phyloP scores from a whole-genome alignment of 2,329 filamentous ascomycete species.

The Aspergillus sclerotialis region DNA sequence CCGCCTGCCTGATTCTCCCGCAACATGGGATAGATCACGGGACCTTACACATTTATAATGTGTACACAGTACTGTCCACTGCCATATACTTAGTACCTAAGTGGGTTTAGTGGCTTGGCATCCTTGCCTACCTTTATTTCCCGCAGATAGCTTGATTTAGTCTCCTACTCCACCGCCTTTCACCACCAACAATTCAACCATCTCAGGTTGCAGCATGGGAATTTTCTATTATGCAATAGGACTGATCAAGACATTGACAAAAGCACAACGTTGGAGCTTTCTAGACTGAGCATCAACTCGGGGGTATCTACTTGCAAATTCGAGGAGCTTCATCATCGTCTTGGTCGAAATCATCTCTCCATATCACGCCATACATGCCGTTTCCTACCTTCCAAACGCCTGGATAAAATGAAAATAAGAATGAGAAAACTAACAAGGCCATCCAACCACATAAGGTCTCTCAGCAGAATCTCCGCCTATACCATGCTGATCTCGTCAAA shows the following conservation, averaged over 20 bases:
- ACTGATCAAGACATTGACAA: conserved; percentile 10
- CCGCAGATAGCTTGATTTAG: too few relatives aligned
- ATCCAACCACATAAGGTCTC: conserved; percentile 7
- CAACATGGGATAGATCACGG: too few relatives aligned
- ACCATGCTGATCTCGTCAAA: conserved; percentile 21
- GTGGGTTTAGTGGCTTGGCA: too few relatives aligned
- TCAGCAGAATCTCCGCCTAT: conserved; percentile 20
- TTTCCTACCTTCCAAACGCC: conserved; percentile 32
- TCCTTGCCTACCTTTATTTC: too few relatives aligned
- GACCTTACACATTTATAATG: too few relatives aligned
- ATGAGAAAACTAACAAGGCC: conserved; percentile 6
- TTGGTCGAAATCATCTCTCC: conserved; percentile 30
- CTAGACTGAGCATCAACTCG: conserved; percentile 44
- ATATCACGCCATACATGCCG: conserved; percentile 34
- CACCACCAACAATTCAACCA: too few relatives aligned
- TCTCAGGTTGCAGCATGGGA: too few relatives aligned
- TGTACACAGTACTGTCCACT: too few relatives aligned
- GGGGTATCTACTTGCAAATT: conserved; percentile 43
- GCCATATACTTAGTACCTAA: too few relatives aligned
- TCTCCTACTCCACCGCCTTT: too few relatives aligned
- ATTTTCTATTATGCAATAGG: conserved; percentile 3
- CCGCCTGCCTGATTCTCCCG: too few relatives aligned
- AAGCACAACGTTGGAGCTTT: conserved; percentile 28
- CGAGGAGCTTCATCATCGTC: conserved; percentile 40
- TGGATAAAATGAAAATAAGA: conserved; percentile 13